These are phyloP conservation scores for Fomitopsis pinicola DNA, from an alignment of 1,284 basidiomycete species.

Conservation along the genomic window DNA sequence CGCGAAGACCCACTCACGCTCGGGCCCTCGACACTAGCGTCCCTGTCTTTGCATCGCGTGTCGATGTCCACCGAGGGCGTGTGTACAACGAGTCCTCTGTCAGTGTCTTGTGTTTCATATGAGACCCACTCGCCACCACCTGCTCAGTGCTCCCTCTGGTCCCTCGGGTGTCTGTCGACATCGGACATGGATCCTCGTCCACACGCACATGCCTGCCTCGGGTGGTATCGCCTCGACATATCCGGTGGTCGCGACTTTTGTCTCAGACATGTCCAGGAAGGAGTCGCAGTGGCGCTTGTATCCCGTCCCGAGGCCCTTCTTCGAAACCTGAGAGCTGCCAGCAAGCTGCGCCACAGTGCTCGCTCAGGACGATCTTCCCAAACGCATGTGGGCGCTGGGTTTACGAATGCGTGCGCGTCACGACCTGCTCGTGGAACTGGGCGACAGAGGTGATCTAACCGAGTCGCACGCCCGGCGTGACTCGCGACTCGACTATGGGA, in stretches of 20 bases:
- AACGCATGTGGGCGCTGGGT: slow-evolving; percentile 43
- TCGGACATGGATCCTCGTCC: slow-evolving; percentile 28
- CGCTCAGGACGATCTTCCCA: slow-evolving; percentile 38
- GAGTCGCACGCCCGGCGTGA: slow-evolving; percentile 41
- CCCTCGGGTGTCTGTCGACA: slow-evolving; percentile 32
- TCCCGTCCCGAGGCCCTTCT: slow-evolving; percentile 35
- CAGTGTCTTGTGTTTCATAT: slow-evolving; percentile 21
- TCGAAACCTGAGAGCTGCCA: slow-evolving; percentile 40
- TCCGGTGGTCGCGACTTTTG: slow-evolving; percentile 29
- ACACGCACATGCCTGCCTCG: slow-evolving; percentile 43
- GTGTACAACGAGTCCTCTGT: too few relatives aligned
- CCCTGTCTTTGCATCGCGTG: too few relatives aligned
- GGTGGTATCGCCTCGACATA: slow-evolving; percentile 30
- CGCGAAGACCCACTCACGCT: too few relatives aligned
- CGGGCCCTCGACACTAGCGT: too few relatives aligned
- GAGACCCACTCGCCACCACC: slow-evolving; percentile 6
- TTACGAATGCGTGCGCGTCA: slow-evolving; percentile 34
- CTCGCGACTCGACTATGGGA: slow-evolving; percentile 34
- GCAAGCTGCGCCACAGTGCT: slow-evolving; percentile 34
- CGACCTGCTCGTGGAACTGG: slow-evolving; percentile 34
- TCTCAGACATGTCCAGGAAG: slow-evolving; percentile 33
- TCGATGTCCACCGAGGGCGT: too few relatives aligned
- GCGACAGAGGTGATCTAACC: slow-evolving; percentile 40
- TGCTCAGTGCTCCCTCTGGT: slow-evolving; percentile 9
- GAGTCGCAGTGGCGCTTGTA: slow-evolving; percentile 40